Evolutionary conservation across 257 asterid genomes (phyloP).

Genomic region (Nicotiana tabacum): DNA sequence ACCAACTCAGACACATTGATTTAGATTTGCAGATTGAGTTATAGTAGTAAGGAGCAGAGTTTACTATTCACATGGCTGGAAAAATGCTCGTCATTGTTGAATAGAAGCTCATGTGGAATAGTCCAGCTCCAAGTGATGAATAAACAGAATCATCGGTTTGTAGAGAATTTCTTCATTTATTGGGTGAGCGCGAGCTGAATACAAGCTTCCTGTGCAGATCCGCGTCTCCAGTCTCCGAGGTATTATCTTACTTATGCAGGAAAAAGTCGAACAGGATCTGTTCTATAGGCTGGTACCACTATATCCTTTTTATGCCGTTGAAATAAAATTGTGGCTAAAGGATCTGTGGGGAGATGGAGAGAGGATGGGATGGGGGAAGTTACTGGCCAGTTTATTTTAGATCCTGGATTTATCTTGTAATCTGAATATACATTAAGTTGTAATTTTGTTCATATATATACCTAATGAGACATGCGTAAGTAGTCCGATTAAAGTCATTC

Average conservation of each 20-base stretch:
- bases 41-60: background rate
- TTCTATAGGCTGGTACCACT: no score
- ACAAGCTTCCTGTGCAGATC: constrained; percentile 2
- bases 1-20: background rate
- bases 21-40: background rate
- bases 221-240: background rate
- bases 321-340: no score
- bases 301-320: no score
- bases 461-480: no score
- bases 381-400: no score
- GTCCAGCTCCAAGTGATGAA: constrained; percentile 3
- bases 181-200: background rate
- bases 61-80: background rate
- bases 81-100: background rate
- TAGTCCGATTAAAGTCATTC: no score
- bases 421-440: no score
- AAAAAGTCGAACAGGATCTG: background rate
- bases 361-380: no score
- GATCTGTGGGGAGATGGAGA: no score
- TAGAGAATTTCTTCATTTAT: constrained; percentile 6
- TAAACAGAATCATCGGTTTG: background rate
- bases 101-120: background rate
- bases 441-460: no score
- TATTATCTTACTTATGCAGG: background rate
- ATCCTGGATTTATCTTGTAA: no score